Conservation (phyloP, 2,329 filamentous ascomycete genomes). For the Scleromitrula shiraiana region DNA sequence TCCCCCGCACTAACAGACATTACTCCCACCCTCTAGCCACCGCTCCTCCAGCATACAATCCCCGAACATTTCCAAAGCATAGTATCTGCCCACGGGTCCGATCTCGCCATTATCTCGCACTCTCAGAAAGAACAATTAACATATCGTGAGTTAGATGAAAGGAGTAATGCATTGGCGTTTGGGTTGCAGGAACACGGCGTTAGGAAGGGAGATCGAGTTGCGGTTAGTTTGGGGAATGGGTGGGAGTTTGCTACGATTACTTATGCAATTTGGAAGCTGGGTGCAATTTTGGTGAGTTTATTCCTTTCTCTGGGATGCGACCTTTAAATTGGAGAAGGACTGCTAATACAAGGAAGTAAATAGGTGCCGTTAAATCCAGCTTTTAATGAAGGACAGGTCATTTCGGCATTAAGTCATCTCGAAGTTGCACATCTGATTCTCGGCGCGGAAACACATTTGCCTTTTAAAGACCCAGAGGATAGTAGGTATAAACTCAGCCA, state of each 20-base stretch:
- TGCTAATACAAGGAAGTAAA: slow-evolving; percentile 1
- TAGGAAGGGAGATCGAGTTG: slow-evolving; percentile 74
- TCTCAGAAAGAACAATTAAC: slow-evolving; percentile 45
- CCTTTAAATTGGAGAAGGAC: not conserved
- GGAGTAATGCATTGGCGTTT: slow-evolving; percentile 67
- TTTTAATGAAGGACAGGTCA: slow-evolving; percentile 74
- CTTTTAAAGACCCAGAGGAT: slow-evolving; percentile 55
- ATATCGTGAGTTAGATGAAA: slow-evolving; percentile 65
- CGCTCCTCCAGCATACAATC: slow-evolving; percentile 59
- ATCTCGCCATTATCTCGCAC: slow-evolving; percentile 48
- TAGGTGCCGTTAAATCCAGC: slow-evolving; percentile 83
- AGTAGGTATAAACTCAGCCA: slow-evolving; percentile 51
- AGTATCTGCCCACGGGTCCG: slow-evolving; percentile 57
- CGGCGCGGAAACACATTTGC: slow-evolving; percentile 78
- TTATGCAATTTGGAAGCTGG: slow-evolving; percentile 89
- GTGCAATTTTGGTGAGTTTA: slow-evolving; percentile 65
- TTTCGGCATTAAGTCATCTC: slow-evolving; percentile 70
- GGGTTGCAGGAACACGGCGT: slow-evolving; percentile 66
- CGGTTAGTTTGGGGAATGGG: slow-evolving; percentile 78
- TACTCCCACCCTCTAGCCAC: slow-evolving; percentile 43
- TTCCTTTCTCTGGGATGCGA: not conserved
- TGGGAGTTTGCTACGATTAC: slow-evolving; percentile 77
- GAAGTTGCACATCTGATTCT: slow-evolving; percentile 68
- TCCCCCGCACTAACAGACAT: not conserved
- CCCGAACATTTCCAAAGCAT: slow-evolving; percentile 63